Base-by-base conservation (phyloP, 176 grass and related monocot species). In the Bromus sterilis region DNA sequence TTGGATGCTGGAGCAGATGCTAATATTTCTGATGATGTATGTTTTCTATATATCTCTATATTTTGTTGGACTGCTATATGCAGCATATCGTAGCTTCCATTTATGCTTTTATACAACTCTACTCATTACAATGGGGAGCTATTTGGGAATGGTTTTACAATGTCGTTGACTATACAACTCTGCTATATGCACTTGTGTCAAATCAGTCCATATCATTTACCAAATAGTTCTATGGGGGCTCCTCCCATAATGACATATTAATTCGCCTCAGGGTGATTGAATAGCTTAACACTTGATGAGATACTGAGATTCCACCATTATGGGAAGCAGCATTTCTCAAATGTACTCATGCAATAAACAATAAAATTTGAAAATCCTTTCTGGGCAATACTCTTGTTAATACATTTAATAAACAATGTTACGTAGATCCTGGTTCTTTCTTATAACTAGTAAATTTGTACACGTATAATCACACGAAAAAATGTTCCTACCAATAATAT, bases 1-100 rank as follows among this genome's bases (percentile, higher is more conserved):
- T 18, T 80, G 8, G 68, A 77, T 34, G 72, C 73, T 66, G 82
- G 82, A 56, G 82, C 82, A 57, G 28, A 84, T 34, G 70, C 85
- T 25, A 86, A 86, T 86, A 11, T 76, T 67, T 34, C 48, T 18
- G 48, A 81, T 87, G 42, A 74, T 66, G 78, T 87, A 87, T 63
- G 70, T 56, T 12, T 79, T 60, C 33, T 53, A 6, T 42, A 20
- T 58, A 36, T 49, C 11, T 64, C 11, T 13, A 11, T 67, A 26
- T 71, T 71, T 78, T 80, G 9, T 26, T 61, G 12, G 62, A 6
- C 9, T 53, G 2, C 35, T 36, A 11, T 79, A 36, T 73, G 32
- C 33, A 55, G 49, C 6, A 21, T 8, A 21, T n/a, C 6, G 9
- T 8, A 29, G 31, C 25, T 62, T 43, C 13, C 28, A 1, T 16